A percentile compares a stretch with the other conserved stretches of the same genome.
phyloP scores from a whole-genome alignment of 2,329 filamentous ascomycete genomes.

The Aspergillus sojae region DNA sequence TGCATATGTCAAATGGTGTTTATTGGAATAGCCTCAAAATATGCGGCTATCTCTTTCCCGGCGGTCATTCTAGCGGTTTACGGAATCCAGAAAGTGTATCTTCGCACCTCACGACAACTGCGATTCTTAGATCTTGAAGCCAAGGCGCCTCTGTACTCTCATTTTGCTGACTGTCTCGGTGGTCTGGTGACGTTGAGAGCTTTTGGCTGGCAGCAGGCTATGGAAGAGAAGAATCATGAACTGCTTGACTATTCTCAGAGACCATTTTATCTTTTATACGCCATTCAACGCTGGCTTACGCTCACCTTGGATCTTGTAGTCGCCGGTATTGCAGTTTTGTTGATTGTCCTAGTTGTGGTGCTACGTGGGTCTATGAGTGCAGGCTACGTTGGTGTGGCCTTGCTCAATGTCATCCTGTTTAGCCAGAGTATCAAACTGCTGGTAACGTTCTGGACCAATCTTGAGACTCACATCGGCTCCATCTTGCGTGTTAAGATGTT shows the following conservation, averaged over 20 bases:
- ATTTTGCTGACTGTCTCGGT: slow-evolving; percentile 60
- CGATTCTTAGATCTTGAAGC: slow-evolving; percentile 64
- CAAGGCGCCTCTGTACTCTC: slow-evolving; percentile 60
- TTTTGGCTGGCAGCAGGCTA: slow-evolving; percentile 56
- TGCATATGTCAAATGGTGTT: slow-evolving; percentile 53
- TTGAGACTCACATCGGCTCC: slow-evolving; percentile 62
- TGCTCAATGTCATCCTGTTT: slow-evolving; percentile 58
- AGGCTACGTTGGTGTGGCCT: slow-evolving; percentile 55
- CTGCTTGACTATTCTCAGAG: slow-evolving; percentile 58
- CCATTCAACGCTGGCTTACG: slow-evolving; percentile 61
- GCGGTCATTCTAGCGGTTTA: slow-evolving; percentile 52
- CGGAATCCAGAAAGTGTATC: slow-evolving; percentile 59
- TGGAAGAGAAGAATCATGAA: slow-evolving; percentile 48
- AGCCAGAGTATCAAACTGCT: slow-evolving; percentile 55
- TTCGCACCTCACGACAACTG: slow-evolving; percentile 63
- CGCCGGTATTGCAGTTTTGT: slow-evolving; percentile 50
- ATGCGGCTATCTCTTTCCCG: slow-evolving; percentile 55
- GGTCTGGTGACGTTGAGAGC: slow-evolving; percentile 60
- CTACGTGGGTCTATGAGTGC: slow-evolving; percentile 47
- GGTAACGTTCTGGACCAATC: slow-evolving; percentile 58
- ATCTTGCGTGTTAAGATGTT: slow-evolving; percentile 60
- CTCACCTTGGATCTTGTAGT: slow-evolving; percentile 56
- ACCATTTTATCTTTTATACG: slow-evolving; percentile 60
- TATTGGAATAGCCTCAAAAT: slow-evolving; percentile 52
- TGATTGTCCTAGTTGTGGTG: slow-evolving; percentile 54